Base-by-base conservation (phyloP, 2,329 filamentous ascomycete genomes). In the Aureobasidium leucospermi region DNA sequence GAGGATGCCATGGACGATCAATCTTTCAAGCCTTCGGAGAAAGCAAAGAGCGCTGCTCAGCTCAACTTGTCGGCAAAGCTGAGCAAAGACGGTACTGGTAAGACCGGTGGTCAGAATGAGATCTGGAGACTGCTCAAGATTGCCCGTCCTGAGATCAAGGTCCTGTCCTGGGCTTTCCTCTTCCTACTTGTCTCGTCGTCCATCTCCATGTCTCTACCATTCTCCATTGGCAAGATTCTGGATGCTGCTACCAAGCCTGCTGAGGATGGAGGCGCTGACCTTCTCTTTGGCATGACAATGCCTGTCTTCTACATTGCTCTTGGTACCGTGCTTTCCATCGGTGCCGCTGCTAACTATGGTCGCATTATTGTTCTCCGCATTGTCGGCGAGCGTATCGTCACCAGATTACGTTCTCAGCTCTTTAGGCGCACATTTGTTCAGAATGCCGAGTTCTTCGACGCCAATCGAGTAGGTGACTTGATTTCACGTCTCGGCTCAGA, bases 391-490 rank as follows among this genome's bases (percentile, higher is more conserved):
- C 84, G 94, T 43, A 94, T 99, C 61, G 94, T 99, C 58, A 87
- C 93, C 10, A 85, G 93, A 66, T 80, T 99, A 59, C 85, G 94
- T 62, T 93, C 92, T 15, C 88, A 90, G 70, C 84, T 99, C 4
- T 99, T 96, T 76, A 85, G 90, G 65, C 85, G 88, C 64, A 99
- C 94, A 0, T 96, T 95, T 67, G 82, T 94, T n/a, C 94, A 99
- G 73, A 94, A 99, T 73, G 94, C 94, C 61, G 94, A 97, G 69
- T 99, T 99, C 77, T 99, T 99, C 70, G 94, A 99, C 71, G 94
- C 94, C 41, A 99, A 99, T 75, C 84, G 94, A 29, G 92, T 96
- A 29, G 94, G 94, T 71, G 94, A 99, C 71, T 78, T 99, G 66
- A 96, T 99, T 69, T 97, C 93, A 39, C 87, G 95, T 39, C 84